These are phyloP conservation scores for Hypoxylon sp. DNA, from an alignment of 2,329 filamentous ascomycete species.

Conservation along the genomic window DNA sequence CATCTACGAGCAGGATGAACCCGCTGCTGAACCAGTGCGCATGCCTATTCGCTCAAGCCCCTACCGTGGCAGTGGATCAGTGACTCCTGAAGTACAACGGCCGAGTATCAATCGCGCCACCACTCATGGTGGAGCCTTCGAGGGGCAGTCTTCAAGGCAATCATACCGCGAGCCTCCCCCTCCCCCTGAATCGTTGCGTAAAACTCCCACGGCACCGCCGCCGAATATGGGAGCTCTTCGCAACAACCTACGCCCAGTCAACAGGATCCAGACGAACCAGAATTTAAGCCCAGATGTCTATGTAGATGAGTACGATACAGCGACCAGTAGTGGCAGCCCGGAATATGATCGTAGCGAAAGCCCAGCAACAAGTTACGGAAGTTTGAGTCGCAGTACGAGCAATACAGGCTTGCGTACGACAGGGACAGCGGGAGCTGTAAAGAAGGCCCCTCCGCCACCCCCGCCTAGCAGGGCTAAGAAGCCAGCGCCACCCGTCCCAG, in stretches of 20 bases:
- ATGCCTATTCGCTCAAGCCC: slow-evolving; percentile 62
- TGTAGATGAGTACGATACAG: slow-evolving; percentile 65
- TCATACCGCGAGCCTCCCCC: slow-evolving; percentile 52
- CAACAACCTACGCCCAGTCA: slow-evolving; percentile 63
- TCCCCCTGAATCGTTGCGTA: slow-evolving; percentile 47
- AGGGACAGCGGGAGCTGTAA: slow-evolving; percentile 37
- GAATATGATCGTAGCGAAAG: slow-evolving; percentile 68
- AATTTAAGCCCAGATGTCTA: slow-evolving; percentile 62
- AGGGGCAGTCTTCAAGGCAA: slow-evolving; percentile 42
- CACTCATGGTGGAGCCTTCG: slow-evolving; percentile 45
- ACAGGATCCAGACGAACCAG: slow-evolving; percentile 60
- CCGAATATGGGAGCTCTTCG: slow-evolving; percentile 58
- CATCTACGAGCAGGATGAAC: slow-evolving; percentile 56
- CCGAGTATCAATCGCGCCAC: slow-evolving; percentile 51
- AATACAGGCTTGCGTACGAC: slow-evolving; percentile 52
- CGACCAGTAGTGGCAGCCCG: slow-evolving; percentile 66
- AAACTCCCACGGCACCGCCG: slow-evolving; percentile 45
- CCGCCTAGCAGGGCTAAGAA: slow-evolving; percentile 67
- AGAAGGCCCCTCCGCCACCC: slow-evolving; percentile 63
- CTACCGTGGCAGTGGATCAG: slow-evolving; percentile 46
- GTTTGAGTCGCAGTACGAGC: slow-evolving; percentile 64
- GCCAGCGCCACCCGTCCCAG: slow-evolving; percentile 68
- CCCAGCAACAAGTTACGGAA: slow-evolving; percentile 70
- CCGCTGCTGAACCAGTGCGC: slow-evolving; percentile 58
- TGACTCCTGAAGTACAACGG: slow-evolving; percentile 51